Evolutionary conservation across 805 yeast genomes (phyloP).

Genomic region (Suhomyces emberorum): DNA sequence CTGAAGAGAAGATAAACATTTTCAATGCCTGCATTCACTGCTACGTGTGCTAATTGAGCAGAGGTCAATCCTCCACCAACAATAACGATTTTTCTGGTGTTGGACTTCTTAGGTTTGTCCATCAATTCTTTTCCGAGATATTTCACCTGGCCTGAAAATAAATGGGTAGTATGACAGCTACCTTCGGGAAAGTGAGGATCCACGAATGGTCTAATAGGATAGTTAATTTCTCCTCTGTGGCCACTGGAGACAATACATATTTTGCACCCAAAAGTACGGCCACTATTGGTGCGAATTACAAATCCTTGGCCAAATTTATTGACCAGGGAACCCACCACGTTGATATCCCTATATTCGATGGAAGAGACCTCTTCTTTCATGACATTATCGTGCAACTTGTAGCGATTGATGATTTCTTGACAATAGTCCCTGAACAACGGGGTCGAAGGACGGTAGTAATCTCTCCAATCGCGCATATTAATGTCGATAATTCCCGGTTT

Average conservation of each 20-base stretch:
- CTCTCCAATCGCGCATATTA: slow-evolving; percentile 43
- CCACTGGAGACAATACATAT: slow-evolving; percentile 35
- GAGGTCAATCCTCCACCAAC: slow-evolving; percentile 48
- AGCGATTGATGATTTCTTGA: slow-evolving; percentile 29
- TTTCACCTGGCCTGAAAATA: slow-evolving; percentile 22
- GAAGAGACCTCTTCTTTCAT: slow-evolving; percentile 31
- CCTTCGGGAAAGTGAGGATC: slow-evolving; percentile 17
- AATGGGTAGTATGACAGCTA: slow-evolving; percentile 37
- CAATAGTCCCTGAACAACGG: slow-evolving; percentile 39
- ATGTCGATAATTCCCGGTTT: slow-evolving; percentile 37
- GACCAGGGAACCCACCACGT: slow-evolving; percentile 15
- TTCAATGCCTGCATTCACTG: slow-evolving; percentile 26
- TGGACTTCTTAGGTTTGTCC: slow-evolving; percentile 8
- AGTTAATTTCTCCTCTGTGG: slow-evolving; percentile 33
- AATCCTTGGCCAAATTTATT: slow-evolving; percentile 30
- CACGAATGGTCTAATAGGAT: slow-evolving; percentile 23
- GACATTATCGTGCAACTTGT: slow-evolving; percentile 26
- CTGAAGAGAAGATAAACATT: slow-evolving; percentile 34
- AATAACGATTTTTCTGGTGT: slow-evolving; percentile 22
- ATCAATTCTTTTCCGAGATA: slow-evolving; percentile 19
- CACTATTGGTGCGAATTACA: slow-evolving; percentile 26
- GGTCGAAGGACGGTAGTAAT: slow-evolving; percentile 44
- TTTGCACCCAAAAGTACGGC: slow-evolving; percentile 31
- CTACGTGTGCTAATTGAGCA: slow-evolving; percentile 43
- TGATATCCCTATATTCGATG: slow-evolving; percentile 27